Evolutionary conservation across 306 rosid genomes (phyloP), one percentile per base, ranked within the genome.

Genomic region (Quercus variabilis): DNA sequence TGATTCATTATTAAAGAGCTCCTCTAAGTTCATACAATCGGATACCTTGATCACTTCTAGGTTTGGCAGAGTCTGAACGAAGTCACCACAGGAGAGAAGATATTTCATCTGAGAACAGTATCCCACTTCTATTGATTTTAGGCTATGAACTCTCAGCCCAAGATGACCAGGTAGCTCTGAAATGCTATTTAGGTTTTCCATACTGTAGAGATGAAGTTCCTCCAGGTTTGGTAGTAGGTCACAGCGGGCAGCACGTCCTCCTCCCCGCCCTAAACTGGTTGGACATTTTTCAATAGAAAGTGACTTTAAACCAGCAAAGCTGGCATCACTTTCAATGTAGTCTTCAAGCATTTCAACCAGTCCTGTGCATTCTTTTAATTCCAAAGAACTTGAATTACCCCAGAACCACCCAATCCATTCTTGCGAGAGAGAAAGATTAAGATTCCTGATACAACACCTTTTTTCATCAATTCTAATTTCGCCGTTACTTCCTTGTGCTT

Each of bases 141-240:
- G 82, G 51, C 38, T 73, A 25, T 23, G 56, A 35, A 79, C 51
- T 38, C 65, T 19, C 0, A 79, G 43, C 52, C 82, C 82, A 5
- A 79, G 82, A 62, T 72, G 73, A 38, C 77, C 56, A 43, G 31
- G 56, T 5, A 79, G 6, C 68, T 79, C 67, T 35, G 78, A 79
- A 64, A 79, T 52, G 73, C 77, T 79, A 41, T 23, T 60, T 2
- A 78, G 75, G 20, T 30, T 14, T 23, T 69, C 19, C 19, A 78
- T 30, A 11, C n/a, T 15, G 2, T 19, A 6, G 51, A 78, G 71
- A 41, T 26, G 71, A 65, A 78, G 69, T 41, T 78, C 52, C 76
- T 70, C 81, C 3, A 78, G 25, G 49, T 77, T 69, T 14, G 81
- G 81, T 14, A 77, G 65, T 28, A 77, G 30, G 57, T 77, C 75